Conservation (phyloP, 768 basidiomycete species). For the Myochromella boudieri region DNA sequence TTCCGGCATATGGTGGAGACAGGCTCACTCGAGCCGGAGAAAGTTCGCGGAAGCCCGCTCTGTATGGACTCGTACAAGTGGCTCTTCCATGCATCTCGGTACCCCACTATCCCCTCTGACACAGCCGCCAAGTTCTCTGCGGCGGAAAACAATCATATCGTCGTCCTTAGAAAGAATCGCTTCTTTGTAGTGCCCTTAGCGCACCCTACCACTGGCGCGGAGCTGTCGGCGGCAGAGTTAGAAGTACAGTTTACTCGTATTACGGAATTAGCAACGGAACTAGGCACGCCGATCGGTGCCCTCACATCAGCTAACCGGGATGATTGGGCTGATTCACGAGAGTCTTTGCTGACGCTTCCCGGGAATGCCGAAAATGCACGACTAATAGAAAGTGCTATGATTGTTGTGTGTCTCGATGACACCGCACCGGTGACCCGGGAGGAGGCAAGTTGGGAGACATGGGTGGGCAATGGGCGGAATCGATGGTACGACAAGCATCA, state of each 20-base stretch:
- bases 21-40: conserved; percentile 85
- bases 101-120: conserved; percentile 82
- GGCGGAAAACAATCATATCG: conserved; percentile 76
- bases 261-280: conserved; percentile 52
- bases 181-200: conserved; percentile 83
- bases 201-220: conserved; percentile 53
- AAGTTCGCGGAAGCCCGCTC: conserved; percentile 70
- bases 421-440: conserved; percentile 78
- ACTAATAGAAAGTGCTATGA: conserved; percentile 87
- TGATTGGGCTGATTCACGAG: conserved; percentile 76
- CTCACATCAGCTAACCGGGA: conserved; percentile 91
- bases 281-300: conserved; percentile 64
- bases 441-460: conserved; percentile 76
- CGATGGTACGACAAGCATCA: conserved; percentile 98
- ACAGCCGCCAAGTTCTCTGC: conserved; percentile 81
- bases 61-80: conserved; percentile 96
- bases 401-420: conserved; percentile 86
- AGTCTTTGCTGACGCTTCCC: conserved; percentile 56
- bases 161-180: conserved; percentile 88
- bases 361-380: conserved; percentile 66
- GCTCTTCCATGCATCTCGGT: conserved; percentile 94
- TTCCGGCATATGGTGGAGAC: conserved; percentile 85
- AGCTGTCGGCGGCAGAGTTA: conserved; percentile 80
- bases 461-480: conserved; percentile 90
- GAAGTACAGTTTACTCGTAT: conserved; percentile 77